Conservation (phyloP, 202 grass and related monocot genomes). For the Saccharum hybrid region DNA sequence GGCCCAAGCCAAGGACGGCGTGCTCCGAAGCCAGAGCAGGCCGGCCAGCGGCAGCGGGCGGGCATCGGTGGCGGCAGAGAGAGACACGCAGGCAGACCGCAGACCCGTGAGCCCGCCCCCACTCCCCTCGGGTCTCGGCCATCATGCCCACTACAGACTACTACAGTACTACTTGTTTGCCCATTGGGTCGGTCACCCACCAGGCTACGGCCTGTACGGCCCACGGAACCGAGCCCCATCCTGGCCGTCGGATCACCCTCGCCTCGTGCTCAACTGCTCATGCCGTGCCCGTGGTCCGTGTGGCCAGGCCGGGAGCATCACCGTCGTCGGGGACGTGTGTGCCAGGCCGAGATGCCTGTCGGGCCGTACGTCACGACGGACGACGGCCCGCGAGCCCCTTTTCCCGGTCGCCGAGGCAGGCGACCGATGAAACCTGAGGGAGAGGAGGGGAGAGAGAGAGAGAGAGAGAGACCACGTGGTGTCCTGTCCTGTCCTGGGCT, state of each 20-base stretch:
- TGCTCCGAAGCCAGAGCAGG: background rate
- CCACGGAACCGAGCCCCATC: background rate
- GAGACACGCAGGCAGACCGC: background rate
- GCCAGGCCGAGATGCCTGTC: background rate
- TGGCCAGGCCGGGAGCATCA: no score
- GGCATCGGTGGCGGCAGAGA: background rate
- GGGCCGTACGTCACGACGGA: background rate
- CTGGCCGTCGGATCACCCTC: slow-evolving; percentile 7
- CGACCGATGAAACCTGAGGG: slow-evolving; percentile 35
- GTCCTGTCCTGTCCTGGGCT: background rate
- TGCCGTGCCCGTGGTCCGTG: no score
- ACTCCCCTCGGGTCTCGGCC: background rate
- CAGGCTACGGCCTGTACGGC: slow-evolving; percentile 50
- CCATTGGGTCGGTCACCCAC: background rate
- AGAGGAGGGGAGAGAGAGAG: background rate
- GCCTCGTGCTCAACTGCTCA: no score
- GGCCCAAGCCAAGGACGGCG: slow-evolving; percentile 16
- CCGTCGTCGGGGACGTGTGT: no score
- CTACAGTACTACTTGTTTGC: no score
- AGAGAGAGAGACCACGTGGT: background rate
- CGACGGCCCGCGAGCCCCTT: background rate
- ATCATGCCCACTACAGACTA: background rate
- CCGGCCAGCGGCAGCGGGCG: no score
- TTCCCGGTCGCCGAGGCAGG: slow-evolving; percentile 32
- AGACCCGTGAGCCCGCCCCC: slow-evolving; percentile 32